Conservation (phyloP, 495 filamentous ascomycete genomes). For the Podospora didyma region DNA sequence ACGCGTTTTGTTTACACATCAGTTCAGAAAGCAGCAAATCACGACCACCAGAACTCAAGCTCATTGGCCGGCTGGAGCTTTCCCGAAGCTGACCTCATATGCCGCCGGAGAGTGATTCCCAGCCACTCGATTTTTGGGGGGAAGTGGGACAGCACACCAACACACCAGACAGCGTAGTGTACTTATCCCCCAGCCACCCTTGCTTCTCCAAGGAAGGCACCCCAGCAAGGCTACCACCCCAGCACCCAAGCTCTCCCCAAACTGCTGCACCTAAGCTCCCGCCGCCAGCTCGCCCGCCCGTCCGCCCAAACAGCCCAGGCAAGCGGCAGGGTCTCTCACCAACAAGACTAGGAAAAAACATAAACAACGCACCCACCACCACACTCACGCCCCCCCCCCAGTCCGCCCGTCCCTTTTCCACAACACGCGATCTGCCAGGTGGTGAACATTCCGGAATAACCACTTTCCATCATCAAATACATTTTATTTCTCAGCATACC, state of each 20-base stretch:
- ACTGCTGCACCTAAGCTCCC: neutral
- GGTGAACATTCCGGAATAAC: neutral
- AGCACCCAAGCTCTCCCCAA: neutral
- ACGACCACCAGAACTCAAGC: neutral
- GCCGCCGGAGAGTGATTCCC: neutral
- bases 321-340: neutral
- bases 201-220: neutral
- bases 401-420: neutral
- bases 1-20: too few species aligned
- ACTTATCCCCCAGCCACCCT: too few species aligned
- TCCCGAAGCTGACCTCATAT: neutral
- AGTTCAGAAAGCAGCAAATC: too few species aligned
- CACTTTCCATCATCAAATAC: too few species aligned
- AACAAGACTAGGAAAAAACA: constrained; percentile 10
- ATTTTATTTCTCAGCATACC: too few species aligned
- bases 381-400: constrained; percentile 7
- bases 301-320: neutral
- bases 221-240: neutral
- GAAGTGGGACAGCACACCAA: too few species aligned
- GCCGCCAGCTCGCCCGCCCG: neutral
- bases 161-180: too few species aligned
- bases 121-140: constrained; percentile 5
- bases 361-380: constrained; percentile 16
- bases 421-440: neutral
- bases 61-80: neutral